Conservation (phyloP, 2,329 filamentous ascomycete species). For the Aureobasidium sp. region DNA sequence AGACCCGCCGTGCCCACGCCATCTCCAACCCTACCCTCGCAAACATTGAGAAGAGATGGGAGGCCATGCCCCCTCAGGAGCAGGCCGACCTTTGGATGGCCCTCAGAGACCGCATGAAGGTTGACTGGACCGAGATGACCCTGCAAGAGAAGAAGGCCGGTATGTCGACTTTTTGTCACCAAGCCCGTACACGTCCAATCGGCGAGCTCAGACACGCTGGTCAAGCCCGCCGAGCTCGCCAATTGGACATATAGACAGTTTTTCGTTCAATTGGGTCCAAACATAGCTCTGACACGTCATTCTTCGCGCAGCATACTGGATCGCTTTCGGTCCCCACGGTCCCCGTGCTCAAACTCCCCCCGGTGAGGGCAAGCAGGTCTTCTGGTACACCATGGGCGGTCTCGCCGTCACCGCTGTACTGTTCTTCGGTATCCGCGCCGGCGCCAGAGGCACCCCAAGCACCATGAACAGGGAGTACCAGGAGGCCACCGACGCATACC, state of each 20-base stretch:
- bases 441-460: slow-evolving; percentile 65
- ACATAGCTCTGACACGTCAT: slow-evolving; percentile 6
- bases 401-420: slow-evolving; percentile 59
- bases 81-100: slow-evolving; percentile 99
- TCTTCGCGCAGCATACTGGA: slow-evolving; percentile 76
- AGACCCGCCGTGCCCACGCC: slow-evolving; percentile 68
- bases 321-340: slow-evolving; percentile 94
- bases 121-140: slow-evolving; percentile 91
- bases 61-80: slow-evolving; percentile 94
- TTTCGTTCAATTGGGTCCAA: not conserved
- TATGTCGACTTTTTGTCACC: slow-evolving; percentile 48
- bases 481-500: slow-evolving; percentile 87
- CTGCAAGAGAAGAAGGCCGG: slow-evolving; percentile 98
- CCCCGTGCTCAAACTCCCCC: slow-evolving; percentile 77
- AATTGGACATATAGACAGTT: not conserved
- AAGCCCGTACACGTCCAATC: not conserved
- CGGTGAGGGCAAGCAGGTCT: slow-evolving; percentile 74
- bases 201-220: not conserved
- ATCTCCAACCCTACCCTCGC: slow-evolving; percentile 96
- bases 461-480: slow-evolving; percentile 98
- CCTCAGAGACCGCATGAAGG: slow-evolving; percentile 97
- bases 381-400: slow-evolving; percentile 64
- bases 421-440: slow-evolving; percentile 65
- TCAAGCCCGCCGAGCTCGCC: not conserved
- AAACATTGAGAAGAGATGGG: slow-evolving; percentile 99